These are phyloP conservation scores for Pneumocystis murina DNA, from an alignment of 1,139 yeast species.

Conservation along the genomic window DNA sequence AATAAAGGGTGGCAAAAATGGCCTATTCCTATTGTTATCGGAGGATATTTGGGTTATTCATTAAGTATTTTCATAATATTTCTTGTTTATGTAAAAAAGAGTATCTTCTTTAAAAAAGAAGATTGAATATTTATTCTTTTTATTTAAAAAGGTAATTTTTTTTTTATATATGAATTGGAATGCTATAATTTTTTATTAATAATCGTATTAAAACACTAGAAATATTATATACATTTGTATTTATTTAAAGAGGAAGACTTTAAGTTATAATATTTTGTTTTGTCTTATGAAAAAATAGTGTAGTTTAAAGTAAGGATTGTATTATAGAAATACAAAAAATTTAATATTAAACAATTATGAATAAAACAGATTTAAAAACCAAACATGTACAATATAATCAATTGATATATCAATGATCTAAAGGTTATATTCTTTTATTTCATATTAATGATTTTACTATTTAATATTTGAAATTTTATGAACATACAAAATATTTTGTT, in stretches of 20 bases:
- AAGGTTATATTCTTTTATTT: background rate
- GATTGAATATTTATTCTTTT: background rate
- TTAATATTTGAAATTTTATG: background rate
- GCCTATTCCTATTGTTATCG: slow-evolving; percentile 86
- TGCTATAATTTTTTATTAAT: background rate
- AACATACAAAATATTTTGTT: background rate
- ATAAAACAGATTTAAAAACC: background rate
- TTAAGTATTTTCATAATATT: slow-evolving; percentile 31
- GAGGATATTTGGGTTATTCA: slow-evolving; percentile 59
- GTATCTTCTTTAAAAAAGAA: background rate
- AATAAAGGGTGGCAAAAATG: slow-evolving; percentile 94
- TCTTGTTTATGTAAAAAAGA: background rate
- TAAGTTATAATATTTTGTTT: background rate
- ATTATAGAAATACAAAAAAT: background rate
- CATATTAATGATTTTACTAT: background rate
- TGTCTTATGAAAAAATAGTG: background rate
- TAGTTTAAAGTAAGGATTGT: too few relatives aligned
- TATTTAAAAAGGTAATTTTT: background rate
- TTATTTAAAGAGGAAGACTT: too few relatives aligned
- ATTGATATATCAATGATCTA: background rate
- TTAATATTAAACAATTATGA: background rate
- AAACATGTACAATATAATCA: background rate
- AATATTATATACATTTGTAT: too few relatives aligned
- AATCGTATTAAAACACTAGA: too few relatives aligned
- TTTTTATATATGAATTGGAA: background rate